Base-by-base conservation (phyloP, 495 filamentous ascomycete genomes). In the Neurospora africana region DNA sequence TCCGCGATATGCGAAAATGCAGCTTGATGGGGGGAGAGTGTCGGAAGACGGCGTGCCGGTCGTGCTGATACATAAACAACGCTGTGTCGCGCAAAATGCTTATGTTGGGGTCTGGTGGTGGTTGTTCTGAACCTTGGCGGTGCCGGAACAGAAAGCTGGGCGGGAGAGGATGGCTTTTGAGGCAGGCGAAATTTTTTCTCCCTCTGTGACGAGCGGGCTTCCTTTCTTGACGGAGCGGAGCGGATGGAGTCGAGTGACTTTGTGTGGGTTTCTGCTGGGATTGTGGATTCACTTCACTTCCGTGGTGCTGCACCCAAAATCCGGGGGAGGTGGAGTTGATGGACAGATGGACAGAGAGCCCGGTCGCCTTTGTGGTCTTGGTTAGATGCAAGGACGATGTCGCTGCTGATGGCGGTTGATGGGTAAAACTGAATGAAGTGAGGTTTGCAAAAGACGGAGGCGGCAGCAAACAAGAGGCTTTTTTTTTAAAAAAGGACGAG, bases 1-100 rank as follows among this genome's bases (percentile, higher is more conserved):
- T 94, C 86, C 91, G 87, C 88, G 88, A 86, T 89, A 88, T 91
- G 89, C 92, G 92, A 92, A 96, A 94, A 88, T 93, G 92, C 93
- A 94, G 92, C 92, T 91, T 91, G 86, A 91, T 88, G 86, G 92
- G 91, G 88, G 92, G 90, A 83, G 90, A 89, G 89, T 92, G 88
- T 89, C 90, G 83, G 82, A 81, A 84, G 82, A 85, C 84, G 83
- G 82, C 77, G 83, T 78, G 74, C 79, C 84, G 78, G 76, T 84
- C 83, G 84, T 86, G 83, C 84, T 86, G 84, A 86, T 86, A 86
- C 84, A 86, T 86, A 86, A 86, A 86, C 84, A 86, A 80, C 79
- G 80, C 78, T 79, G 79, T 84, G 77, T 76, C 74, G 80, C 79
- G 80, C 82, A 76, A 79, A 79, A 65, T 73, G 71, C 77, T 79